Evolutionary conservation across 108 stramenopile species (phyloP).

Genomic region (Schizochytrium sp.): DNA sequence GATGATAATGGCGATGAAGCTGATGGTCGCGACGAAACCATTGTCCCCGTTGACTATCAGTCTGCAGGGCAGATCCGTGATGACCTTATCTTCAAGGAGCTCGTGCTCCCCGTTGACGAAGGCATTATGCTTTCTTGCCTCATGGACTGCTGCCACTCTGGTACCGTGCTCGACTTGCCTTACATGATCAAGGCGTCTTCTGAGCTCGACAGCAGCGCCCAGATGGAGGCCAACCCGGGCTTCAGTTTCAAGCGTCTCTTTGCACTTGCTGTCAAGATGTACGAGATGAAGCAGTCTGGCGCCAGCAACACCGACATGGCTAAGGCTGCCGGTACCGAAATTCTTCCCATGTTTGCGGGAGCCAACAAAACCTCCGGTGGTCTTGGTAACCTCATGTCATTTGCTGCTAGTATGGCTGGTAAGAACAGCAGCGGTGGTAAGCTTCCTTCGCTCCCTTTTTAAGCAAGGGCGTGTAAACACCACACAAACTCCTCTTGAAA

Average conservation of each 20-base stretch:
- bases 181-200: slow-evolving; percentile 53
- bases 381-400: slow-evolving; percentile 32
- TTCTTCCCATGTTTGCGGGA: slow-evolving; percentile 30
- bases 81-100: slow-evolving; percentile 82
- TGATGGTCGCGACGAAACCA: slow-evolving; percentile 84
- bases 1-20: slow-evolving; percentile 80
- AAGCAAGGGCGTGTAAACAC: background rate
- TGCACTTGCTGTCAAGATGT: background rate
- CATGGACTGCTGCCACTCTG: slow-evolving; percentile 91
- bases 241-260: slow-evolving; percentile 53
- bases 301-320: slow-evolving; percentile 20
- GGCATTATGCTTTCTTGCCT: slow-evolving; percentile 84
- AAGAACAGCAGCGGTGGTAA: background rate
- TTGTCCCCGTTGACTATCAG: slow-evolving; percentile 90
- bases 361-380: slow-evolving; percentile 29
- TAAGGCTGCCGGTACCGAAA: background rate
- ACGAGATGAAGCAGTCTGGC: slow-evolving; percentile 1
- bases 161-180: slow-evolving; percentile 71
- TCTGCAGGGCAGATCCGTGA: slow-evolving; percentile 86
- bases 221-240: slow-evolving; percentile 61
- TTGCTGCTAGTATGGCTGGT: background rate
- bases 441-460: slow-evolving; percentile 51
- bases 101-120: slow-evolving; percentile 82
- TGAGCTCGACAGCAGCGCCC: slow-evolving; percentile 1
- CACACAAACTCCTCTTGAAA: background rate